Conservation (phyloP, 2,329 filamentous ascomycete species). For the Trichophyton schoenleinii region DNA sequence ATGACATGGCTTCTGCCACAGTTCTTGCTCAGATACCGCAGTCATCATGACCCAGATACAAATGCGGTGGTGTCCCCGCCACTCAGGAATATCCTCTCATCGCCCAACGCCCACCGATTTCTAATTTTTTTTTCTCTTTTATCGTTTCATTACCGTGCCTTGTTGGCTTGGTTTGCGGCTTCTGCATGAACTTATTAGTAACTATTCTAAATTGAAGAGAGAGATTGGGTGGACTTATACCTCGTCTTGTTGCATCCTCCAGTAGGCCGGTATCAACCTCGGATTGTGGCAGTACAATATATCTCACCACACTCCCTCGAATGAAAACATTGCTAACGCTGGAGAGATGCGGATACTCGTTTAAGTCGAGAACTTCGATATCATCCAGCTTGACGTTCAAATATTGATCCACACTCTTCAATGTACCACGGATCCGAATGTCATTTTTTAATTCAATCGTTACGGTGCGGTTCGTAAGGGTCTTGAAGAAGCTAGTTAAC, state of each 20-base stretch:
- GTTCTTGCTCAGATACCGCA: background rate
- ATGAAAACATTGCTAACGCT: slow-evolving; percentile 96
- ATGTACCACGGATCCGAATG: slow-evolving; percentile 85
- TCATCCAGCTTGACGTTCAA: slow-evolving; percentile 98
- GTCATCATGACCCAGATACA: no score
- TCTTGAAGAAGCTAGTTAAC: slow-evolving; percentile 79
- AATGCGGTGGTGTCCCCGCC: background rate
- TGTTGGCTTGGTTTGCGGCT: slow-evolving; percentile 39
- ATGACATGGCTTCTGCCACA: background rate
- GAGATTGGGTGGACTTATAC: slow-evolving; percentile 32
- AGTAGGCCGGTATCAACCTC: slow-evolving; percentile 76
- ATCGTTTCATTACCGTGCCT: slow-evolving; percentile 29
- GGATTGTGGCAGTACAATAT: slow-evolving; percentile 72
- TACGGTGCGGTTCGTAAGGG: slow-evolving; percentile 90
- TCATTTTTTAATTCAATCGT: slow-evolving; percentile 99
- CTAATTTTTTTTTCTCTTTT: background rate
- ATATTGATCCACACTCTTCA: slow-evolving; percentile 98
- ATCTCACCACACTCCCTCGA: slow-evolving; percentile 80
- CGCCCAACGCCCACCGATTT: background rate
- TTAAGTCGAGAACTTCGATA: slow-evolving; percentile 80
- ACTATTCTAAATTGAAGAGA: background rate
- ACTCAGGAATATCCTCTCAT: background rate
- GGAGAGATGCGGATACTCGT: slow-evolving; percentile 84
- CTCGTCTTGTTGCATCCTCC: slow-evolving; percentile 83
- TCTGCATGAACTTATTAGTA: slow-evolving; percentile 25